These are phyloP conservation scores for Suillus ampliporus DNA, from an alignment of 768 basidiomycete genomes.

Conservation along the genomic window DNA sequence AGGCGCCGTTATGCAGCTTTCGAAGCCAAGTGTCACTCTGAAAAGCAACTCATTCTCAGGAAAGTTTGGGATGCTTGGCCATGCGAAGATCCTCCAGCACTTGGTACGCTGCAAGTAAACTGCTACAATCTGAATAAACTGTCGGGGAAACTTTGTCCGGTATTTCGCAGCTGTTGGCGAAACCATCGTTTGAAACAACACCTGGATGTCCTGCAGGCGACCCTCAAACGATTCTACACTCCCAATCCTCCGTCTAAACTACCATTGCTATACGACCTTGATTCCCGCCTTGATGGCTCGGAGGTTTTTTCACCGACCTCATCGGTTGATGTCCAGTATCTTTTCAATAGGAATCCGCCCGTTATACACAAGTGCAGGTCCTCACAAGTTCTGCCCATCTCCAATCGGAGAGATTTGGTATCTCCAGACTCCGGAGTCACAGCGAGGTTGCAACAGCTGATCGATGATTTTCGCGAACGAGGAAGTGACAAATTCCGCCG, in stretches of 20 bases:
- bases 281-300: background rate
- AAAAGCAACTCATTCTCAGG: background rate
- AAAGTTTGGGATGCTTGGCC: background rate
- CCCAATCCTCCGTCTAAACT: background rate
- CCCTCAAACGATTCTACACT: background rate
- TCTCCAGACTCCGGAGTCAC: background rate
- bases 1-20: background rate
- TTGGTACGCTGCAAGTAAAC: background rate
- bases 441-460: constrained; percentile 12
- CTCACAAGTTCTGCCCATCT: background rate
- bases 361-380: background rate
- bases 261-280: background rate
- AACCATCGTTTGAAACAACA: background rate
- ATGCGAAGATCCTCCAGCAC: background rate
- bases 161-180: background rate
- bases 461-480: constrained; percentile 3
- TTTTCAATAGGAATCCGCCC: constrained; percentile 16
- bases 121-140: background rate
- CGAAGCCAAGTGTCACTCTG: background rate
- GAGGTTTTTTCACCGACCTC: background rate
- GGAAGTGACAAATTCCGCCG: constrained; percentile 15
- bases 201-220: background rate
- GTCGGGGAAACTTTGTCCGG: background rate
- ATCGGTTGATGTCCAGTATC: background rate
- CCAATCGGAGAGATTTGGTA: background rate